Base-by-base conservation (phyloP, 208 protist genomes). In the Leishmania arabica region DNA sequence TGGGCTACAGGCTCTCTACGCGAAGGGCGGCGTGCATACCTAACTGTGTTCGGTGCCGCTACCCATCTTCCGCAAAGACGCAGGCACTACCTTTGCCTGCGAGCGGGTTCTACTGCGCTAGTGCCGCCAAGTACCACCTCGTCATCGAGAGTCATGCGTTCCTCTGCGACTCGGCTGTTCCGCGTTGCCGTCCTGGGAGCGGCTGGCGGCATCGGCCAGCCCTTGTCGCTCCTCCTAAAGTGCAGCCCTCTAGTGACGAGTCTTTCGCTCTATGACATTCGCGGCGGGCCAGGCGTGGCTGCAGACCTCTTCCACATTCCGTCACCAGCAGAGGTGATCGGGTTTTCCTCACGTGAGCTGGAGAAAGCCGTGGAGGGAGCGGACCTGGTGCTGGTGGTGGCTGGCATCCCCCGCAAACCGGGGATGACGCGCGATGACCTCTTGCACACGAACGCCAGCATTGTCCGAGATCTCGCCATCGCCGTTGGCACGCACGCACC, bases 381-480 rank as follows among this genome's bases (percentile, higher is more conserved):
- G 37, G 91, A 99, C 56, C 82, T 99, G 70, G 97, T 99, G 51
- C 83, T 99, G 49, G 98, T 99, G 87, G 95, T 96, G 15, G 98
- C 97, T 40, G 98, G 98, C 76, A 97, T 99, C 34, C 97, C 98
- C 9, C 97, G 98, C 86, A 99, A 99, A 89, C 98, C 98, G 9
- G 96, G 95, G 65, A 99, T 99, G 98, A 98, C 95, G 64, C 96
- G 98, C 70, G 97, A 99, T 78, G 98, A 99, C 85, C 95, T 99
- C 75, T 99, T 99, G 88, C 97, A 98, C 88, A 96, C 91, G 21
- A 99, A 99, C 90, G 96, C 96, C 65, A 78, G 81, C 78, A 98
- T 99, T 80, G 93, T 99, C 42, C 87, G 89, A 58, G 91, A 89
- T 65, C 90, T 99, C 51, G 92, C 92, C 47, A 80, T 95, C n/a